Conservation (phyloP, 2,329 filamentous ascomycete species). For the Paecilomyces dactylethromorphus region DNA sequence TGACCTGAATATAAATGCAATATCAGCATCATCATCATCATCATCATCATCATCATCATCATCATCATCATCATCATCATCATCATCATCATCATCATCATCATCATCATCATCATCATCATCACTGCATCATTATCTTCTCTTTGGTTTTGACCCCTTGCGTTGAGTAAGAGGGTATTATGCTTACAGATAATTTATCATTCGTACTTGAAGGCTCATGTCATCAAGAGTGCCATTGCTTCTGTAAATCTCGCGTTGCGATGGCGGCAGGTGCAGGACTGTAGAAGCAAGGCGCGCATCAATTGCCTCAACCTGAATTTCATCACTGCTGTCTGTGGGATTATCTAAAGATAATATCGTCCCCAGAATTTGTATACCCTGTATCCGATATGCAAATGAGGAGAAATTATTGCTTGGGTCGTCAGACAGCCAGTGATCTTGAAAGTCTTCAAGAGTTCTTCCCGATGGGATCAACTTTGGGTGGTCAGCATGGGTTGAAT, state of each 20-base stretch:
- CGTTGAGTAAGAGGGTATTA: not conserved
- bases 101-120: not conserved
- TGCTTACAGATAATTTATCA: constrained; percentile 21
- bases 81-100: too few species aligned
- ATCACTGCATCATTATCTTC: not conserved
- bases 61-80: too few species aligned
- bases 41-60: too few species aligned
- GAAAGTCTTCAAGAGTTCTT: constrained; percentile 43
- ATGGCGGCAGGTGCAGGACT: constrained; percentile 62
- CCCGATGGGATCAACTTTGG: constrained; percentile 50
- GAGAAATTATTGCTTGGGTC: constrained; percentile 60
- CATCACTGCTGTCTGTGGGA: constrained; percentile 10
- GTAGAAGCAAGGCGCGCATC: constrained; percentile 52
- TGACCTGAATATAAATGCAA: not conserved
- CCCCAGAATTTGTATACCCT: constrained; percentile 66
- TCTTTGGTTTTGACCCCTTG: not conserved
- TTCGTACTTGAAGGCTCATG: constrained; percentile 22
- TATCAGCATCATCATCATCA: not conserved
- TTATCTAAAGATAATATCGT: constrained; percentile 50
- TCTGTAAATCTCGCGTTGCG: constrained; percentile 59
- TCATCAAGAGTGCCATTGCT: constrained; percentile 65
- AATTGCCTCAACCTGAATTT: constrained; percentile 40
- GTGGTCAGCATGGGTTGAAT: not conserved
- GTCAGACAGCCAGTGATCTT: constrained; percentile 59
- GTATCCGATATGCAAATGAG: constrained; percentile 73